Percentiles rank a stretch among this genome's conserved stretches.
phyloP scores from a whole-genome alignment of 2,329 filamentous ascomycete genomes.

The Fusarium guadeloupense region DNA sequence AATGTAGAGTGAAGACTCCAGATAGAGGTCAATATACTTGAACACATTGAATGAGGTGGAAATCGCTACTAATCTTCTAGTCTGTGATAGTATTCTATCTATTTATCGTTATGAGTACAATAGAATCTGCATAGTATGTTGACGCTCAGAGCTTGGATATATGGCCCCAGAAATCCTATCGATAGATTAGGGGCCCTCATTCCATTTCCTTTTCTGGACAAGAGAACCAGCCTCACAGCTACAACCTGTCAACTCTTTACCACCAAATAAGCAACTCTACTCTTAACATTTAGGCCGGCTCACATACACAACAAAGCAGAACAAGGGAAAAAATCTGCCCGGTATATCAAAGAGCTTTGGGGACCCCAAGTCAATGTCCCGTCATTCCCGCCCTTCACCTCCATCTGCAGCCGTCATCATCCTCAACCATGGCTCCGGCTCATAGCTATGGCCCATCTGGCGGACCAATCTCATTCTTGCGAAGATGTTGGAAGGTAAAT shows the following conservation, averaged over 20 bases:
- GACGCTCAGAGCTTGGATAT: background rate
- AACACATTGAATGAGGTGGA: no score
- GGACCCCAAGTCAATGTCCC: slow-evolving; percentile 24
- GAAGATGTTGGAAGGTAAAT: slow-evolving; percentile 59
- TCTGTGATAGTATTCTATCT: no score
- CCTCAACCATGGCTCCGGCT: slow-evolving; percentile 41
- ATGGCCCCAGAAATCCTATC: slow-evolving; percentile 19
- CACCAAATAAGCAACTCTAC: background rate
- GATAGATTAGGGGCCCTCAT: slow-evolving; percentile 7
- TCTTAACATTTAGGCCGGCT: background rate
- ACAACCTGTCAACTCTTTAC: slow-evolving; percentile 18
- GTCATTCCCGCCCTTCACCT: slow-evolving; percentile 10
- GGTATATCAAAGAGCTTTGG: no score
- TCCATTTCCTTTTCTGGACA: slow-evolving; percentile 10
- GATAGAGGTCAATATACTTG: no score
- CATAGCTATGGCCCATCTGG: slow-evolving; percentile 27
- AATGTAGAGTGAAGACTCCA: no score
- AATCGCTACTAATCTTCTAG: no score
- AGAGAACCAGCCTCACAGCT: slow-evolving; percentile 8
- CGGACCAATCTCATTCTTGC: slow-evolving; percentile 44
- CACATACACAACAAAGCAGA: background rate
- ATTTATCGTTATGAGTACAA: background rate
- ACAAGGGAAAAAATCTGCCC: background rate
- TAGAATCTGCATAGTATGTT: background rate
- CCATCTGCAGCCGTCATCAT: background rate